Conservation (phyloP, 2,329 filamentous ascomycete species). For the Penicillium sp. region DNA sequence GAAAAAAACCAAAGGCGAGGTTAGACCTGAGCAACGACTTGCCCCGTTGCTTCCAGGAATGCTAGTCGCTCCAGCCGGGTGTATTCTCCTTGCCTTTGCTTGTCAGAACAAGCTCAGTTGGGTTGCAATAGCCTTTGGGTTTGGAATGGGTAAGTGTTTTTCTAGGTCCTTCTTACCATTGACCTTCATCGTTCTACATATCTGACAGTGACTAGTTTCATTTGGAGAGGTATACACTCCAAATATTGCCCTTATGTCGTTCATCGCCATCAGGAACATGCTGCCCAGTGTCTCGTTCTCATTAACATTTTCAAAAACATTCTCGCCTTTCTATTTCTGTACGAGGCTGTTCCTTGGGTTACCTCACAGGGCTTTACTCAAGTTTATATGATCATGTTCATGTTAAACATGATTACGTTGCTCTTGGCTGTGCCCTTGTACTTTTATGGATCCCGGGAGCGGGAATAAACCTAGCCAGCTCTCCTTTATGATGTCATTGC, state of each 20-base stretch:
- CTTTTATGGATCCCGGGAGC: background rate
- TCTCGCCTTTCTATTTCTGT: background rate
- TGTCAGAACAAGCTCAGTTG: background rate
- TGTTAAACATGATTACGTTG: background rate
- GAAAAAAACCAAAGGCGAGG: background rate
- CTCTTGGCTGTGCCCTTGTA: background rate
- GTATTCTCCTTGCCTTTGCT: background rate
- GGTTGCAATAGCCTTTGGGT: background rate
- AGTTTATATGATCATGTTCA: background rate
- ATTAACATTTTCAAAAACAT: background rate
- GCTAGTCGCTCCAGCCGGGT: background rate
- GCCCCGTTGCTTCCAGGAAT: background rate
- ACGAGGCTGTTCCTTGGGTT: background rate
- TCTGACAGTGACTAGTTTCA: background rate
- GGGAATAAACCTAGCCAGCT: background rate
- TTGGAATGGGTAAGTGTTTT: background rate
- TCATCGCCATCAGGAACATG: background rate
- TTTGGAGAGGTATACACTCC: background rate
- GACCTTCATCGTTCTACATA: background rate
- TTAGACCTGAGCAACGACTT: background rate
- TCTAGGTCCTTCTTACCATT: too few relatives aligned
- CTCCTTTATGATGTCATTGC: background rate
- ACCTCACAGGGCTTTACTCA: background rate
- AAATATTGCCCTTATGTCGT: background rate
- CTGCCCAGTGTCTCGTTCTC: background rate